Base-by-base conservation (phyloP, 805 yeast species). In the Maudiozyma bulderi region DNA sequence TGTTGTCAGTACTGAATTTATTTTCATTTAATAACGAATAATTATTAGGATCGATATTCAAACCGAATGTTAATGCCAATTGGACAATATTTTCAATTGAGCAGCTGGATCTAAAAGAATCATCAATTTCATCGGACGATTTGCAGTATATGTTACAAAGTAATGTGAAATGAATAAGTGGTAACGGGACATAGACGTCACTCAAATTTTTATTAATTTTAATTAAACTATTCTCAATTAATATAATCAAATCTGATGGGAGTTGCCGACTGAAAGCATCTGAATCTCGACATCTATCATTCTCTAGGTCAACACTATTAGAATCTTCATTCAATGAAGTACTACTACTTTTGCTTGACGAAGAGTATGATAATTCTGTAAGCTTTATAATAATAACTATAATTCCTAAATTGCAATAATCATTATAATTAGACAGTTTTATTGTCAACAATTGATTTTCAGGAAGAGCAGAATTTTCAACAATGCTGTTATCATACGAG, bases 41-140 rank as follows among this genome's bases (percentile, higher is more conserved):
- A 10, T 68, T 68, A 43, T 71, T 73, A 0, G 89, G 88, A 53
- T 83, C 88, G 54, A 87, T 70, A 58, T 83, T 81, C 28, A 83
- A 59, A 0, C 89, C 90, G 52, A 82, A 72, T 34, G 81, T 73
- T 47, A 77, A 71, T 0, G 82, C 85, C 82, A 82, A 78, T 56
- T 81, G 86, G 11, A 80, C 64, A 28, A 81, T 67, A 64, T 77
- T 72, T 1, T 82, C 78, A 11, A 75, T 61, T 46, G 76, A 73
- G 6, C 79, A 74, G 7, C n/a, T 54, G 74, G 80, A 2, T 78
- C 72, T 46, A 76, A 37, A 78, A 37, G 80, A 81, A 47, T 78
- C 81, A 57, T 77, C 84, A 46, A 46, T 45, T 42, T 58, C 62
- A 53, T 80, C 82, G 0, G 85, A 82, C 7, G 83, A 76, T 51